Conservation (phyloP, 2,329 filamentous ascomycete genomes). For the Whalleya microplaca region DNA sequence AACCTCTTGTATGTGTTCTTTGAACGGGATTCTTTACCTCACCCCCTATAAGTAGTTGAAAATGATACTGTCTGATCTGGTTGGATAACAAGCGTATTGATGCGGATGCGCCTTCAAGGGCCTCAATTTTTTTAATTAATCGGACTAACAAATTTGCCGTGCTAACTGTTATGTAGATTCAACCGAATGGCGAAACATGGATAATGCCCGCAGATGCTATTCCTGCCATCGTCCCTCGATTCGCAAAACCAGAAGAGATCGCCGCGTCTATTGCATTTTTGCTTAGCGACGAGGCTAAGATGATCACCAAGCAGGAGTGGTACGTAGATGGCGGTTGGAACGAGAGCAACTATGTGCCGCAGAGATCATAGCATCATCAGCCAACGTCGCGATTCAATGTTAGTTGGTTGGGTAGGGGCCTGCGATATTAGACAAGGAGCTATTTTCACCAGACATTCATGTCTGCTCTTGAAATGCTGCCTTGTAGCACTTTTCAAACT, state of each 20-base stretch:
- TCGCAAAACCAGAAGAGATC: constrained; percentile 36
- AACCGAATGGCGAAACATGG: constrained; percentile 5
- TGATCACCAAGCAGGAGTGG: constrained; percentile 27
- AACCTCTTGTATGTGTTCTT: constrained; percentile 1
- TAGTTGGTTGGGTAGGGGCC: too few species aligned
- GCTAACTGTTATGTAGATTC: not conserved
- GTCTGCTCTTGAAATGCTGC: too few species aligned
- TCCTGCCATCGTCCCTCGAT: constrained; percentile 14
- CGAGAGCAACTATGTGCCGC: not conserved
- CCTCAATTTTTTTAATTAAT: too few species aligned
- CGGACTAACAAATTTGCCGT: not conserved
- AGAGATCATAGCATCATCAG: not conserved
- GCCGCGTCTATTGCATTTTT: constrained; percentile 35
- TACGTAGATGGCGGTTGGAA: constrained; percentile 36
- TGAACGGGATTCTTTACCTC: not conserved
- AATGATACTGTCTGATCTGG: too few species aligned
- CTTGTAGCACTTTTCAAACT: too few species aligned
- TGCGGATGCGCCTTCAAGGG: too few species aligned
- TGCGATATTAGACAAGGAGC: too few species aligned
- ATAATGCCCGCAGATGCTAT: constrained; percentile 3
- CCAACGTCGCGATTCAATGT: too few species aligned
- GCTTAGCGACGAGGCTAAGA: constrained; percentile 36
- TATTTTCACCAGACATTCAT: too few species aligned
- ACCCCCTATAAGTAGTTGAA: not conserved
- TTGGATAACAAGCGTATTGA: too few species aligned